These are phyloP conservation scores for Alternaria hordeiaustralica DNA, from an alignment of 2,329 filamentous ascomycete genomes.

Conservation along the genomic window DNA sequence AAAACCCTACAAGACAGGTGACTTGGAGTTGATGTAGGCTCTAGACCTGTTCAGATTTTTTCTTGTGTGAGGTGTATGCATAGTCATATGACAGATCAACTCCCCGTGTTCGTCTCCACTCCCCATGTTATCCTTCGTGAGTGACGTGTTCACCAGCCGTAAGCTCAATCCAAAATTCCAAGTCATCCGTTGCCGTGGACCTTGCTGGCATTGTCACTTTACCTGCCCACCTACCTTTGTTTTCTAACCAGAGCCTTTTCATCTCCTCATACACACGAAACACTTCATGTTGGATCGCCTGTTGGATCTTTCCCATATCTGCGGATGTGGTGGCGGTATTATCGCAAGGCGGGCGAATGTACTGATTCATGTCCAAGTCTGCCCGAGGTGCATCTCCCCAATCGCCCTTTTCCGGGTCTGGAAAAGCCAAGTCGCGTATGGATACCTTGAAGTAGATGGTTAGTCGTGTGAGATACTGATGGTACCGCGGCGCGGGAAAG, in stretches of 20 bases:
- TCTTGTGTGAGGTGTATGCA: too few relatives aligned
- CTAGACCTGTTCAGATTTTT: too few relatives aligned
- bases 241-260: neutral
- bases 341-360: neutral
- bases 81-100: neutral
- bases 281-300: neutral
- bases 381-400: neutral
- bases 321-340: neutral
- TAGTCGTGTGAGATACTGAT: neutral
- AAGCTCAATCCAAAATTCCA: neutral
- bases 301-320: neutral
- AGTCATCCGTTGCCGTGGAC: neutral
- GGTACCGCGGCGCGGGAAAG: neutral
- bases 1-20: too few relatives aligned
- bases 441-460: neutral
- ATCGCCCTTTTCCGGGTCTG: neutral
- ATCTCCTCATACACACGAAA: neutral
- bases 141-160: neutral
- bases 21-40: too few relatives aligned
- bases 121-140: neutral
- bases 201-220: neutral
- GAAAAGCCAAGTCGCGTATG: neutral
- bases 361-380: neutral
- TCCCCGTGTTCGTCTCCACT: too few relatives aligned
- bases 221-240: neutral